Base-by-base conservation (phyloP, 2,329 filamentous ascomycete genomes). In the Sporothrix curviconia region DNA sequence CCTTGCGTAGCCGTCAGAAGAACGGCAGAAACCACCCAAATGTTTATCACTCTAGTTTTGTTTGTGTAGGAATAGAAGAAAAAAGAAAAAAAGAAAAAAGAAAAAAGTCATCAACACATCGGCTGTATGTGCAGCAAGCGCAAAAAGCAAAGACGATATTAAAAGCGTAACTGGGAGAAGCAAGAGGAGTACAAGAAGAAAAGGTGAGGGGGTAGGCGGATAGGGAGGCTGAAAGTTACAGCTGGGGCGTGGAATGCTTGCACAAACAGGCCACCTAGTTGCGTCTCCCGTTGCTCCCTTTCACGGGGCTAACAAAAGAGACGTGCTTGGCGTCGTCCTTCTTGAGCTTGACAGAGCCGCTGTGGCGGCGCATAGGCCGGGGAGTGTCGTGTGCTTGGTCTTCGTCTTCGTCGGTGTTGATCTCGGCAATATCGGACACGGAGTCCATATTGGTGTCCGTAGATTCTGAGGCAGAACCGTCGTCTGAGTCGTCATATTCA, bases 401-500 rank as follows among this genome's bases (percentile, higher is more conserved):
- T 17, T 79, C 74, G 59, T 78, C 81, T 57, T 84, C 81, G 47
- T 84, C 82, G 19, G 84, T 73, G 28, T 78, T 78, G 57, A 86
- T 83, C 64, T 86, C 83, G 28, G 82, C 78, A 39, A 85, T 77
- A 64, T 85, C 82, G 11, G 80, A 80, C 24, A 81, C 75, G 3
- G 78, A 77, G 59, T 82, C 81, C n/a, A 81, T 76, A 25, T 84
- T 84, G 37, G 81, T 68, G 57, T 83, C 80, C 57, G 78, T 81
- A 55, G 74, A 74, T 25, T 83, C 83, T 4, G 83, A 85, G 43
- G 78, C 79, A 4, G 82, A 86, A 46, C 77, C 79, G 59, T 83
- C 82, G 57, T 87, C 83, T 1, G 85, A 89, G 57, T 87, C 83
- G 63, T 88, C 87, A 65, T 87, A 89, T 67, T 90, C 87, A 64